Conservation (phyloP, 768 basidiomycete genomes). For the Hericium erinaceus region DNA sequence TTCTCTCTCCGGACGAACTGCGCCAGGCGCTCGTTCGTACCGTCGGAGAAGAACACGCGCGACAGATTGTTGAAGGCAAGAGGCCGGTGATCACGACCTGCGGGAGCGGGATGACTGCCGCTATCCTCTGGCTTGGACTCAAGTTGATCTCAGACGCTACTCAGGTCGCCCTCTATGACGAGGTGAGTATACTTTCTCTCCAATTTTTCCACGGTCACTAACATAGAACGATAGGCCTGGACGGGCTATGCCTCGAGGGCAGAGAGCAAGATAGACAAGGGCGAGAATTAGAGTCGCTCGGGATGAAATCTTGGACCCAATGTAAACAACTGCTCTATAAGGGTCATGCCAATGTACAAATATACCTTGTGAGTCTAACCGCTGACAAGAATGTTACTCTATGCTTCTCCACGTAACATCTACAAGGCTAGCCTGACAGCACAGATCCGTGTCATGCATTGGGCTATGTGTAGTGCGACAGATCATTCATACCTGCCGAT, state of each 20-base stretch:
- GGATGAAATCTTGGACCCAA: too few species aligned
- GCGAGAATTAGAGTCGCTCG: not conserved
- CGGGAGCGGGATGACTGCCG: slow-evolving; percentile 99
- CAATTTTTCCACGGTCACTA: slow-evolving; percentile 3
- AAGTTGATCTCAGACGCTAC: slow-evolving; percentile 50
- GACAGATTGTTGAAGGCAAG: slow-evolving; percentile 52
- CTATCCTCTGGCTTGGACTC: slow-evolving; percentile 87
- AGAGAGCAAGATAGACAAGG: slow-evolving; percentile 64
- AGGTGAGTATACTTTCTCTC: slow-evolving; percentile 44
- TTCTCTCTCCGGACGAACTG: slow-evolving; percentile 51
- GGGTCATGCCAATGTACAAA: too few species aligned
- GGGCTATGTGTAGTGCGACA: too few species aligned
- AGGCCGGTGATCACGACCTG: slow-evolving; percentile 66
- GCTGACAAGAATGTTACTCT: too few species aligned
- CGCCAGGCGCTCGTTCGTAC: slow-evolving; percentile 48
- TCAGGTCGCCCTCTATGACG: slow-evolving; percentile 78
- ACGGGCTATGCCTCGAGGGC: slow-evolving; percentile 80
- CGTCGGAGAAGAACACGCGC: slow-evolving; percentile 47
- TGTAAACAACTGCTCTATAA: too few species aligned
- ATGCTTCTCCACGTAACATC: too few species aligned
- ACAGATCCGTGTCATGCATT: too few species aligned
- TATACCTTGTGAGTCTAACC: too few species aligned
- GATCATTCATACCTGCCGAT: too few species aligned
- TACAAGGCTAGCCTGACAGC: too few species aligned
- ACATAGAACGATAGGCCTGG: slow-evolving; percentile 60